Base-by-base conservation (phyloP, 2,329 filamentous ascomycete species). In the Verticillium nubilum region DNA sequence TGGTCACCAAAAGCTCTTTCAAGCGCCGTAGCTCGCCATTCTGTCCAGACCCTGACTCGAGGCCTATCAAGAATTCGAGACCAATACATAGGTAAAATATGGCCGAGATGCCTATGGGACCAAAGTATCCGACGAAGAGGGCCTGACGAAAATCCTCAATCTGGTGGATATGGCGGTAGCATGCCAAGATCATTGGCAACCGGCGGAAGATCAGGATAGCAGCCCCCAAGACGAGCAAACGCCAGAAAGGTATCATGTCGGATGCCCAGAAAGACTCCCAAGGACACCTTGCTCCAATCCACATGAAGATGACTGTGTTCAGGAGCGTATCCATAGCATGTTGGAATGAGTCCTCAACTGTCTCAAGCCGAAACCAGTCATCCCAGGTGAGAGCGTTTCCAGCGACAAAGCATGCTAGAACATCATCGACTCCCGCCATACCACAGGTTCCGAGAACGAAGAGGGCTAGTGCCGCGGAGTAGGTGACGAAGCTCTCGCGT, bases 251-350 rank as follows among this genome's bases (percentile, higher is more conserved):
- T 27, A 96, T 86, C 17, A 95, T 81, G 9, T 77, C 70, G 70
- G 90, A 94, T 65, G 68, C 65, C 1, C 80, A 73, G 65, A 97
- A 96, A 27, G 76, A 77, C 4, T 78, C 71, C 93, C 93, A 97
- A 0, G 93, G 93, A 60, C 89, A 91, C 12, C 93, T 85, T 0
- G 91, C 91, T 3, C 92, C 92, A 67, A 90, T 94, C 92, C 92
- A 97, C 73, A 96, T 85, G 72, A 97, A 97, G 42, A 97, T 84
- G 19, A 87, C 80, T 3, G 96, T 85, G 69, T 97, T 97, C 60
- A 97, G 86, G 2, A 97, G 80, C 92, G 97, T 96, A 71, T 97
- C 92, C 53, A 97, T 90, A 0, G 92, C 97, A 0, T 92, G 92
- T 70, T 97, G 92, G n/a, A 97, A 82, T 2, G 90, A 93, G 68